Percentiles rank a stretch among this genome's conserved stretches.
phyloP scores from a whole-genome alignment of 163 green algal genomes.

The Scenedesmus sp. region DNA sequence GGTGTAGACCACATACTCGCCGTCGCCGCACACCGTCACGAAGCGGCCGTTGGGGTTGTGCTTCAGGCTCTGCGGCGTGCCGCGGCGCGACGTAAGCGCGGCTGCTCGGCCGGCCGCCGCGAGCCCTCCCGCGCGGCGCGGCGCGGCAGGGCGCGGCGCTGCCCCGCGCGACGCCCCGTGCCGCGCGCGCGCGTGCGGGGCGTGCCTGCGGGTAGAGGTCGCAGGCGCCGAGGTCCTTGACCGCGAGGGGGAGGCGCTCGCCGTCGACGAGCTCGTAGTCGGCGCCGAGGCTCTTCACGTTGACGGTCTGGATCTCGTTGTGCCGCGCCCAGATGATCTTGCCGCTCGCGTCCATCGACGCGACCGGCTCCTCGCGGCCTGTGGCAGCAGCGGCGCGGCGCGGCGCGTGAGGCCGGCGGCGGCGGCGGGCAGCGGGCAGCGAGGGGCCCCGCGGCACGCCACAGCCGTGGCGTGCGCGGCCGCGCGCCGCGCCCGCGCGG shows the following conservation, averaged over 20 bases:
- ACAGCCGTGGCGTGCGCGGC: neutral
- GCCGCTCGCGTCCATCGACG: constrained; percentile 94
- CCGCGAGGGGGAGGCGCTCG: constrained; percentile 92
- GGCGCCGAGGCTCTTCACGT: constrained; percentile 66
- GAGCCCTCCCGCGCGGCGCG: too few species aligned
- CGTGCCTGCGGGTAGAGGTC: constrained; percentile 96
- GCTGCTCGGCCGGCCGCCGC: too few species aligned
- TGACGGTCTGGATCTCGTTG: constrained; percentile 91
- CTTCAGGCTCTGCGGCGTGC: constrained; percentile 83
- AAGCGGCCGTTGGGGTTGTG: constrained; percentile 97
- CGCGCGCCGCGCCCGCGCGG: neutral
- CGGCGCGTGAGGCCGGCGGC: neutral
- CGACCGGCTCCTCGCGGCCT: constrained; percentile 96
- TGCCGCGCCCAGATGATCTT: constrained; percentile 99
- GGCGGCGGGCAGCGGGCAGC: neutral
- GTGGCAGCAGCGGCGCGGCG: neutral
- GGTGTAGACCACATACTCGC: constrained; percentile 98
- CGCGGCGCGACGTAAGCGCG: too few species aligned
- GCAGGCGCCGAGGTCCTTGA: constrained; percentile 96
- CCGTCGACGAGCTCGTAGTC: constrained; percentile 83
- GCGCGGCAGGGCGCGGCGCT: too few species aligned
- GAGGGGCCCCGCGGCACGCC: neutral
- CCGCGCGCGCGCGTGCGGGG: too few species aligned
- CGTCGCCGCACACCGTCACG: constrained; percentile 95
- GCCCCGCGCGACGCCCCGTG: too few species aligned